phyloP scores from a whole-genome alignment of 495 filamentous ascomycete species.

The Hamigera avellanea region DNA sequence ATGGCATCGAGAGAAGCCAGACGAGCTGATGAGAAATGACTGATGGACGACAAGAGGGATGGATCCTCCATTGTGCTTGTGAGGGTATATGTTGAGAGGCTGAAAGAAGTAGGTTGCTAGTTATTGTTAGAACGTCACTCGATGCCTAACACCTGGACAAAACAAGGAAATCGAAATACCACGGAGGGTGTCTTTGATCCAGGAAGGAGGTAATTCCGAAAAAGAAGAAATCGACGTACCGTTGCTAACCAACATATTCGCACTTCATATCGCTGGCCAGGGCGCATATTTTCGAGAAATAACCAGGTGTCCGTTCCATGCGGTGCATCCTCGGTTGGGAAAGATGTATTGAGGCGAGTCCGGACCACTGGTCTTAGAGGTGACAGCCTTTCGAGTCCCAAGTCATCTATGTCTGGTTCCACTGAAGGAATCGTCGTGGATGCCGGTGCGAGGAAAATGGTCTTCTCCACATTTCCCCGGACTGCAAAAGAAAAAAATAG shows the following conservation, averaged over 20 bases:
- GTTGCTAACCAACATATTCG: slow-evolving; percentile 90
- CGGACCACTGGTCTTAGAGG: slow-evolving; percentile 44
- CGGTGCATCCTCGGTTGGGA: slow-evolving; percentile 43
- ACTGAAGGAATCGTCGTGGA: slow-evolving; percentile 37
- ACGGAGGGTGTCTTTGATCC: too few relatives aligned
- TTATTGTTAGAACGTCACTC: slow-evolving; percentile 3
- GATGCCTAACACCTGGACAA: neutral
- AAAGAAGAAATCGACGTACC: slow-evolving; percentile 40
- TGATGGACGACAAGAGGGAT: slow-evolving; percentile 51
- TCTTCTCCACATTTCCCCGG: slow-evolving; percentile 76
- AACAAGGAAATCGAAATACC: neutral
- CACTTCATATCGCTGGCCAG: slow-evolving; percentile 77
- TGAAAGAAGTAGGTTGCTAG: slow-evolving; percentile 84
- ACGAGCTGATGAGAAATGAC: slow-evolving; percentile 45
- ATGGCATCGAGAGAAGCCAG: slow-evolving; percentile 18
- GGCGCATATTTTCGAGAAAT: slow-evolving; percentile 61
- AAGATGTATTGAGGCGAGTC: slow-evolving; percentile 51
- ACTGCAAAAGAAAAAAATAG: slow-evolving; percentile 16
- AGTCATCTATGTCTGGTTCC: slow-evolving; percentile 48
- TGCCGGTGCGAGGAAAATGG: slow-evolving; percentile 69
- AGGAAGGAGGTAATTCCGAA: neutral
- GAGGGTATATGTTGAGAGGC: slow-evolving; percentile 50
- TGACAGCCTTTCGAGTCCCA: slow-evolving; percentile 53
- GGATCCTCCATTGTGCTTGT: slow-evolving; percentile 45
- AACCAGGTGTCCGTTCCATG: slow-evolving; percentile 66